Conservation (phyloP, 2,329 filamentous ascomycete genomes). For the Colletotrichum lini region DNA sequence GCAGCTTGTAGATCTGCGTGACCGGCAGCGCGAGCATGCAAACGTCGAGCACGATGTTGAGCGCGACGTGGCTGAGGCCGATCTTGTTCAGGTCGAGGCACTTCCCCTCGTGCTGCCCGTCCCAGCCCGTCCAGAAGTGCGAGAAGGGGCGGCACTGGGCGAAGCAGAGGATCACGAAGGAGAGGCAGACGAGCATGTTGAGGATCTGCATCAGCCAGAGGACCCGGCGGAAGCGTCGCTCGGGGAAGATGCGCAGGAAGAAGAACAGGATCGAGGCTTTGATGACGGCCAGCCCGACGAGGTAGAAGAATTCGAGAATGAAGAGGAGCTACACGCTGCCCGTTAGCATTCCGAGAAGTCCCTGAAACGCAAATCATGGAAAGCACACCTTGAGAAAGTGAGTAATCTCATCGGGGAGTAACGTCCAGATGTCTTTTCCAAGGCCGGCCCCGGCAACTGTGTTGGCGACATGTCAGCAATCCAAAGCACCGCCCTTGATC, state of each 20-base stretch:
- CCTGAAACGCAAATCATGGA: not conserved
- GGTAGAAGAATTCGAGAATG: conserved; percentile 50
- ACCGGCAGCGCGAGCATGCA: conserved; percentile 44
- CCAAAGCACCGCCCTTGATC: too few species aligned
- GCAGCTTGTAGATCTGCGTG: conserved; percentile 41
- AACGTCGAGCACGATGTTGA: conserved; percentile 46
- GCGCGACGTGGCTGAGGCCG: conserved; percentile 9
- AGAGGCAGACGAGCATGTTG: conserved; percentile 1
- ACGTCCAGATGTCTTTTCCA: conserved; percentile 56
- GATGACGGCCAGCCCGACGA: conserved; percentile 48
- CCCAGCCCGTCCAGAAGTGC: conserved; percentile 13
- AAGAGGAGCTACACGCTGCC: conserved; percentile 45
- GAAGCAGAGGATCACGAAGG: conserved; percentile 5
- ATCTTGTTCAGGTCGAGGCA: conserved; percentile 12
- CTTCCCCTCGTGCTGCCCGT: not conserved
- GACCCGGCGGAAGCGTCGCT: conserved; percentile 24
- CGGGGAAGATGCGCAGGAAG: conserved; percentile 51
- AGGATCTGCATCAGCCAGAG: conserved; percentile 2
- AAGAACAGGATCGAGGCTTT: conserved; percentile 52
- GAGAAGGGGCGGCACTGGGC: conserved; percentile 10
- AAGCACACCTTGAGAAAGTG: conserved; percentile 48
- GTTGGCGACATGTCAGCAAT: conserved; percentile 41
- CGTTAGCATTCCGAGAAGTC: too few species aligned
- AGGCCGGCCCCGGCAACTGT: conserved; percentile 48
- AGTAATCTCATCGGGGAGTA: conserved; percentile 47